Evolutionary conservation across 768 basidiomycete genomes (phyloP).

Genomic region (Saitozyma podzolica): DNA sequence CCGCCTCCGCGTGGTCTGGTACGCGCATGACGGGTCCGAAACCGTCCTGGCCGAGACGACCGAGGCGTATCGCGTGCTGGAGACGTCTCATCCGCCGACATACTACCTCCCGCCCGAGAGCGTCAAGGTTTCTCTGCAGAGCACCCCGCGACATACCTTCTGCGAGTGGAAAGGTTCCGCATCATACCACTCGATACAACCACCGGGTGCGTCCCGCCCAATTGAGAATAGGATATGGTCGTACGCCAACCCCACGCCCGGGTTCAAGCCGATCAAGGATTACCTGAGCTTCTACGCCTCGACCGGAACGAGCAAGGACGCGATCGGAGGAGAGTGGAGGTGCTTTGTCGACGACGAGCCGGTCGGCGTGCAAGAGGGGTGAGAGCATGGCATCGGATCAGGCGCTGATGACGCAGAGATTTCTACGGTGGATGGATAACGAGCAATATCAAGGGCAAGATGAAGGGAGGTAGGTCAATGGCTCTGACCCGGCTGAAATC

Average conservation of each 20-base stretch:
- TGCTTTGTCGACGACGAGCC: slow-evolving; percentile 49
- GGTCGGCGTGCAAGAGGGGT: slow-evolving; percentile 48
- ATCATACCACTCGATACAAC: slow-evolving; percentile 38
- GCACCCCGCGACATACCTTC: slow-evolving; percentile 28
- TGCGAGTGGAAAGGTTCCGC: slow-evolving; percentile 41
- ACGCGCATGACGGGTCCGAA: slow-evolving; percentile 22
- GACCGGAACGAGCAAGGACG: slow-evolving; percentile 5
- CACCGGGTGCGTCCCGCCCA: slow-evolving; percentile 2
- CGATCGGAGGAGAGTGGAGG: slow-evolving; percentile 30
- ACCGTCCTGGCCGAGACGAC: slow-evolving; percentile 43
- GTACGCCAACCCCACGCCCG: slow-evolving; percentile 34
- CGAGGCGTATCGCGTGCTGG: slow-evolving; percentile 43
- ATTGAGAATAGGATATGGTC: slow-evolving; percentile 47
- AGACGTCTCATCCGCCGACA: slow-evolving; percentile 51
- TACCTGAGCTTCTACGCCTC: slow-evolving; percentile 50
- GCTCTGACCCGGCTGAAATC: slow-evolving; percentile 1
- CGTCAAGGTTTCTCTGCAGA: slow-evolving; percentile 22
- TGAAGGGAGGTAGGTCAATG: slow-evolving; percentile 47
- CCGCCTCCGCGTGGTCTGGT: slow-evolving; percentile 40
- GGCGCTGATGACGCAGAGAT: slow-evolving; percentile 18
- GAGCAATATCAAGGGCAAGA: slow-evolving; percentile 44
- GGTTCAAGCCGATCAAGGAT: slow-evolving; percentile 40
- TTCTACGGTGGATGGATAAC: slow-evolving; percentile 52
- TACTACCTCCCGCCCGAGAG: slow-evolving; percentile 45
- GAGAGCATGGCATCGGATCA: not conserved